A percentile compares a stretch with the other conserved stretches of the same genome.
Evolutionary conservation across 331 rosid genomes (phyloP).

Genomic region (Saraca asoca): DNA sequence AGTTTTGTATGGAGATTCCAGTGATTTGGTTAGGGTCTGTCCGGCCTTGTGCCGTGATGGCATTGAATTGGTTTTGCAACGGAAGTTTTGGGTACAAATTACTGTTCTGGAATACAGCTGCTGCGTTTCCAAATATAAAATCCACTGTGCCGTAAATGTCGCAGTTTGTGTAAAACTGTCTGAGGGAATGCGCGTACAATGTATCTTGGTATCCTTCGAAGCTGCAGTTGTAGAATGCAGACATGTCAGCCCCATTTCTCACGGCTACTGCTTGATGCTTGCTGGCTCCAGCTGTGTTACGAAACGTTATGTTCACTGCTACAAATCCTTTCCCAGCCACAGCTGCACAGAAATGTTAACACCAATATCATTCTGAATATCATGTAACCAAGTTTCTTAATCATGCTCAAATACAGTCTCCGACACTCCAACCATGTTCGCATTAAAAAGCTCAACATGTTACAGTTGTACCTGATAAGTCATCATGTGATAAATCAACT

Average conservation of each 20-base stretch:
- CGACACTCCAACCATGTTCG: no score
- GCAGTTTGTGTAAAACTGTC: slow-evolving; percentile 48
- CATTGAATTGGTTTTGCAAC: slow-evolving; percentile 25
- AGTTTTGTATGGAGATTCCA: slow-evolving; percentile 32
- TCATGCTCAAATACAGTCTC: no score
- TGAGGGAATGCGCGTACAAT: slow-evolving; percentile 38
- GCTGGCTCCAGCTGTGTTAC: slow-evolving; percentile 45
- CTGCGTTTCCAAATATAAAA: slow-evolving; percentile 50
- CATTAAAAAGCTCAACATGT: no score
- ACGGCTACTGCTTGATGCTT: slow-evolving; percentile 52
- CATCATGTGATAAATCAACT: no score
- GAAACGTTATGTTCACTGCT: slow-evolving; percentile 49
- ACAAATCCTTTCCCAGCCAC: slow-evolving; percentile 40
- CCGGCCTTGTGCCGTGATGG: slow-evolving; percentile 41
- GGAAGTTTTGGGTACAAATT: slow-evolving; percentile 39
- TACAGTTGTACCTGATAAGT: no score
- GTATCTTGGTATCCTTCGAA: slow-evolving; percentile 60
- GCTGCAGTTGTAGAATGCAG: slow-evolving; percentile 43
- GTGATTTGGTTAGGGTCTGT: slow-evolving; percentile 37
- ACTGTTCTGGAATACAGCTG: slow-evolving; percentile 43
- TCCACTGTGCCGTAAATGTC: slow-evolving; percentile 47
- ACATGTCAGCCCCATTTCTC: slow-evolving; percentile 32
- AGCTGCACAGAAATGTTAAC: slow-evolving; percentile 12
- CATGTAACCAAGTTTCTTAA: no score
- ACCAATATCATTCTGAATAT: no score